Conservation (phyloP, 495 filamentous ascomycete species). For the Wilcoxina mikolae region DNA sequence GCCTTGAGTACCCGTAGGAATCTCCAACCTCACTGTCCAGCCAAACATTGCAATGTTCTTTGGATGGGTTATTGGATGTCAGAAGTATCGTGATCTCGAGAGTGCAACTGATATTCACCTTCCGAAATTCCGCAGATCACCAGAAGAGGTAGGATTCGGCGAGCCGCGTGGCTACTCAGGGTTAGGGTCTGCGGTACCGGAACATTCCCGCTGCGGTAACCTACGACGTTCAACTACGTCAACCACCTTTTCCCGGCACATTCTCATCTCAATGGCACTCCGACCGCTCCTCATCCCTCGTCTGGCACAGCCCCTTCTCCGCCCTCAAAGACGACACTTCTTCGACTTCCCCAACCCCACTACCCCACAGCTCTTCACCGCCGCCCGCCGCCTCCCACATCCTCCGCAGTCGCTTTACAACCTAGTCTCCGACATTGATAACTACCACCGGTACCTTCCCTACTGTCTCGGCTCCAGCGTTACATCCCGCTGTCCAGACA, state of each 20-base stretch:
- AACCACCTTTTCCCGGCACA: background rate
- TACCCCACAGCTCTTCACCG: conserved; percentile 45
- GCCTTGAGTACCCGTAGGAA: no score
- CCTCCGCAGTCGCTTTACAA: conserved; percentile 52
- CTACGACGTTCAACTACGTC: no score
- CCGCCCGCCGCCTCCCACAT: conserved; percentile 69
- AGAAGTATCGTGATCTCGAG: no score
- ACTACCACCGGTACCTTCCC: conserved; percentile 70
- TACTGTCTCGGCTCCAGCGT: conserved; percentile 63
- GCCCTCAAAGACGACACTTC: conserved; percentile 24
- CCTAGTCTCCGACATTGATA: conserved; percentile 68
- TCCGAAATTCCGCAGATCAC: no score
- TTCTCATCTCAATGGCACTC: background rate
- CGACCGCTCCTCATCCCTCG: background rate
- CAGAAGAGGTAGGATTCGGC: no score
- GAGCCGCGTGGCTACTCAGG: no score
- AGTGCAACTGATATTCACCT: no score
- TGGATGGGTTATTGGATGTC: no score
- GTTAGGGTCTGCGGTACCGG: no score
- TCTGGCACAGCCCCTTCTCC: background rate
- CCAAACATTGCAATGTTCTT: no score
- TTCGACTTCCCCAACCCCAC: conserved; percentile 30
- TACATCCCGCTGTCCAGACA: conserved; percentile 36
- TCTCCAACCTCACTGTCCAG: no score
- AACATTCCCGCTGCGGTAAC: no score